Evolutionary conservation across 176 grass and related monocot genomes (phyloP).

Genomic region (Poa pratensis): DNA sequence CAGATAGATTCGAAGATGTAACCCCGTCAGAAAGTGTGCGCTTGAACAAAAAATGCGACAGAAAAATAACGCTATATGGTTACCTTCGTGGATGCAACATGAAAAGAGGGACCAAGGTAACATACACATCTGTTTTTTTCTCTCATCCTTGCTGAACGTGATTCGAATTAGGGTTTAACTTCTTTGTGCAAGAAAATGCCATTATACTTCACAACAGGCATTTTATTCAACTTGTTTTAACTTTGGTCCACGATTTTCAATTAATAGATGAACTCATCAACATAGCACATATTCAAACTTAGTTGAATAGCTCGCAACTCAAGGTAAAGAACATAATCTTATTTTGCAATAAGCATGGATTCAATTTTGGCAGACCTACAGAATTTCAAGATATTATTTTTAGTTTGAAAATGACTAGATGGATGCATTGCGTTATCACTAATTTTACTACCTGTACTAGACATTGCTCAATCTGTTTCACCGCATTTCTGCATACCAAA

Average conservation of each 20-base stretch:
- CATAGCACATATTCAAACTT: not conserved
- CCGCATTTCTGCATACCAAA: not conserved
- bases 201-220: not conserved
- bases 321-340: conserved; percentile 9
- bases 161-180: conserved; percentile 29
- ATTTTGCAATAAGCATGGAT: conserved; percentile 30
- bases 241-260: conserved; percentile 13
- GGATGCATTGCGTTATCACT: conserved; percentile 2
- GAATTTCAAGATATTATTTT: conserved; percentile 13
- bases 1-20: conserved; percentile 95
- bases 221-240: conserved; percentile 18
- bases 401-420: conserved; percentile 17
- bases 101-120: conserved; percentile 93
- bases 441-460: not conserved
- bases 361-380: conserved; percentile 2
- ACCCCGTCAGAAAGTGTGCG: conserved; percentile 78
- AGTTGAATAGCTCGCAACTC: not conserved
- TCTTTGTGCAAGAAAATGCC: conserved; percentile 25
- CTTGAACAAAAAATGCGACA: conserved; percentile 82
- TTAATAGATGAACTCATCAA: not conserved
- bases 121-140: not conserved
- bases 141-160: conserved; percentile 29
- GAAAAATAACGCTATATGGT: conserved; percentile 94
- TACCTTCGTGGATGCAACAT: conserved; percentile 98
- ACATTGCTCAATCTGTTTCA: conserved; percentile 8